These are phyloP conservation scores for Talaromyces islandicus DNA, from an alignment of 2,329 filamentous ascomycete genomes.

Conservation along the genomic window DNA sequence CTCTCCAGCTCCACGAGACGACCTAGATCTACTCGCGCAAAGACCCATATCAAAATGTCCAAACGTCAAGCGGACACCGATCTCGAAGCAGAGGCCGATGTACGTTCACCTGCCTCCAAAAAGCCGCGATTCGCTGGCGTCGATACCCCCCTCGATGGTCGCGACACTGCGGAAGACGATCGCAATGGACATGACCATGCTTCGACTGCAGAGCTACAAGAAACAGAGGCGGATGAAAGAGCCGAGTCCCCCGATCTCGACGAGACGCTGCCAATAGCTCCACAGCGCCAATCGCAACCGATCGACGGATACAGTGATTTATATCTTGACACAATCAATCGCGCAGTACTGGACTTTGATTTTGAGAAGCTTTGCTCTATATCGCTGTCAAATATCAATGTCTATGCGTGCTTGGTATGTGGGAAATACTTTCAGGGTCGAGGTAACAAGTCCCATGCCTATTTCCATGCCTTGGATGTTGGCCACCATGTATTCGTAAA, in stretches of 20 bases:
- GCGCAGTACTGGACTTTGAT: slow-evolving; percentile 90
- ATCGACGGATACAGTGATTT: slow-evolving; percentile 88
- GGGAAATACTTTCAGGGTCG: slow-evolving; percentile 97
- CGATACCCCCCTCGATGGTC: slow-evolving; percentile 17
- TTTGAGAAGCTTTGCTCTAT: slow-evolving; percentile 98
- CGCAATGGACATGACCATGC: slow-evolving; percentile 45
- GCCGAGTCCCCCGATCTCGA: slow-evolving; percentile 26
- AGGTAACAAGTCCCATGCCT: slow-evolving; percentile 89
- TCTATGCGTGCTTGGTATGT: slow-evolving; percentile 94
- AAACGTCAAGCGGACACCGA: slow-evolving; percentile 43
- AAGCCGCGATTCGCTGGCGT: slow-evolving; percentile 37
- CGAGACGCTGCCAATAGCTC: slow-evolving; percentile 31
- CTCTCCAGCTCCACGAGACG: neutral
- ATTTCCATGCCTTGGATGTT: slow-evolving; percentile 93
- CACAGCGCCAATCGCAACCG: slow-evolving; percentile 65
- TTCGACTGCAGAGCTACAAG: slow-evolving; percentile 50
- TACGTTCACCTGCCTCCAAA: slow-evolving; percentile 39
- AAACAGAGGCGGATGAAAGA: slow-evolving; percentile 21
- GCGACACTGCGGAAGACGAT: slow-evolving; percentile 22
- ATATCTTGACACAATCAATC: slow-evolving; percentile 95
- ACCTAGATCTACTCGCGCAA: neutral
- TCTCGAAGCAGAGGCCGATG: slow-evolving; percentile 28
- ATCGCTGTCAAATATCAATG: slow-evolving; percentile 95
- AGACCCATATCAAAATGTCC: slow-evolving; percentile 30
- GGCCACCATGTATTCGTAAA: slow-evolving; percentile 98